Percentiles rank a stretch among this genome's conserved stretches.
phyloP scores from a whole-genome alignment of 176 grass and related monocot species.

The Eragrostis nindensis region DNA sequence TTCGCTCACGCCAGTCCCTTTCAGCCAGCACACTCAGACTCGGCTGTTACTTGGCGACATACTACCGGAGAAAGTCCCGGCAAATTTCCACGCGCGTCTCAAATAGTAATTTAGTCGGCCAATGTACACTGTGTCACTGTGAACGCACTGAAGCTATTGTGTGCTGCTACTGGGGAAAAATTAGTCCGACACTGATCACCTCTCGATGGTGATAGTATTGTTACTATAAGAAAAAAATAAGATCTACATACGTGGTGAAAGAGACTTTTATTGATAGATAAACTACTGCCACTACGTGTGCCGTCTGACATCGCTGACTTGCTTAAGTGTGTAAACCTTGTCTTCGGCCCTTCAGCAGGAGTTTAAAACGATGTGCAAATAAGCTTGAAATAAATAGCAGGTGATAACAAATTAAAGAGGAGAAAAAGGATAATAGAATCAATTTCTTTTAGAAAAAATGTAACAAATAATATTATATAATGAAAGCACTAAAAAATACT shows the following conservation, averaged over 20 bases:
- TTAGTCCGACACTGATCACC: background rate
- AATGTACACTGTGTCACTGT: constrained; percentile 22
- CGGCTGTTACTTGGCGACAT: background rate
- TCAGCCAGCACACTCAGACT: background rate
- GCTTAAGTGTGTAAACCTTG: background rate
- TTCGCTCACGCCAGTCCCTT: background rate
- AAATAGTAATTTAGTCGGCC: background rate
- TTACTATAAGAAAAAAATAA: background rate
- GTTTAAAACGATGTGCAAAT: background rate
- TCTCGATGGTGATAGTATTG: background rate
- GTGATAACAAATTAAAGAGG: background rate
- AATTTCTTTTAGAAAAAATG: background rate
- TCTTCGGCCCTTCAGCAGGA: background rate
- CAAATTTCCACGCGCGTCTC: background rate
- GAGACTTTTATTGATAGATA: background rate
- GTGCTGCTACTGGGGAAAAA: constrained; percentile 6
- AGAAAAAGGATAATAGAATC: background rate
- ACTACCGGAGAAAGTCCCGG: constrained; percentile 5
- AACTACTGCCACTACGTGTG: background rate
- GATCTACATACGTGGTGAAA: constrained; percentile 15
- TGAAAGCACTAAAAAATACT: background rate
- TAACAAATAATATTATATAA: background rate
- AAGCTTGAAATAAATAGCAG: background rate
- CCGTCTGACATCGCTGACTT: background rate
- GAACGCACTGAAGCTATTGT: constrained; percentile 26